A percentile compares a stretch with the other conserved stretches of the same genome.
Evolutionary conservation across 306 rosid genomes (phyloP).

Genomic region (Luffa acutangula): DNA sequence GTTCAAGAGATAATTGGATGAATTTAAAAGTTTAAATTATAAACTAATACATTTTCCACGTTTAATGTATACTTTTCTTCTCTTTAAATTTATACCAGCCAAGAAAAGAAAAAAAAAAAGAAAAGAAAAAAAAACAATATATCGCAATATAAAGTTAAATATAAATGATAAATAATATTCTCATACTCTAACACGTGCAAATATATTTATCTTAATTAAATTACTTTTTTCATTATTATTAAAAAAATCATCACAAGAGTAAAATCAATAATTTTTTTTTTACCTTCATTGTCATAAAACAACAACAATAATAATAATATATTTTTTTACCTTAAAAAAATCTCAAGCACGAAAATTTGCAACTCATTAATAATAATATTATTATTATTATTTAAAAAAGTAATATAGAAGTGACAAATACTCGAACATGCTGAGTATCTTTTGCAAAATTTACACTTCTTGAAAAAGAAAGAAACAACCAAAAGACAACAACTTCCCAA

Average conservation of each 20-base stretch:
- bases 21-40: too few species aligned
- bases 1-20: too few species aligned
- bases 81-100: neutral
- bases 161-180: neutral
- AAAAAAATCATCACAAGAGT: neutral
- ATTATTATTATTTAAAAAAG: neutral
- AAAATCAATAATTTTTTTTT: neutral
- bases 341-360: neutral
- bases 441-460: neutral
- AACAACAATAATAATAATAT: too few species aligned
- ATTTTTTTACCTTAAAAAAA: too few species aligned
- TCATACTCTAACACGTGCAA: neutral
- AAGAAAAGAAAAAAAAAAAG: too few species aligned
- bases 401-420: neutral
- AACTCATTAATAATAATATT: too few species aligned
- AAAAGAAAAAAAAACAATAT: too few species aligned
- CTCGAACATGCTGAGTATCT: neutral
- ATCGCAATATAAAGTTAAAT: neutral
- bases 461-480: neutral
- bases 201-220: too few species aligned
- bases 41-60: too few species aligned
- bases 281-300: too few species aligned
- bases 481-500: neutral
- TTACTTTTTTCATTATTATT: neutral
- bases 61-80: neutral